Percentiles rank a stretch among this genome's conserved stretches.
Evolutionary conservation across 139 green algal genomes (phyloP).

Genomic region (Chlorella sp.): DNA sequence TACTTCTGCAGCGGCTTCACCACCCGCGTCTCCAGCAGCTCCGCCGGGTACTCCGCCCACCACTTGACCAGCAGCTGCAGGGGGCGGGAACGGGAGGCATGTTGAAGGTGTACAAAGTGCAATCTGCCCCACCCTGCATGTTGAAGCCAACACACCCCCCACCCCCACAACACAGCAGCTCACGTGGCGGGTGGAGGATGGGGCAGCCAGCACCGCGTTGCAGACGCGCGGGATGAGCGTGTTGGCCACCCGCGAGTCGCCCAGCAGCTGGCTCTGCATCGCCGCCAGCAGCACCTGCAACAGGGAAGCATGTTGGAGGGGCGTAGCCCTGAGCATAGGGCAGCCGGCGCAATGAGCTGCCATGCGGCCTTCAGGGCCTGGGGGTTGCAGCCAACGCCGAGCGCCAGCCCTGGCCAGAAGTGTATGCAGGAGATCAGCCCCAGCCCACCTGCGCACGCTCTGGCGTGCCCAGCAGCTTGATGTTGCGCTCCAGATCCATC

Average conservation of each 20-base stretch:
- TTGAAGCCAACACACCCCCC: background rate
- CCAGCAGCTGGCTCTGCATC: slow-evolving; percentile 79
- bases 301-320: background rate
- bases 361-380: no score
- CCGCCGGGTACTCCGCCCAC: slow-evolving; percentile 83
- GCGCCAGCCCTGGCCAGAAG: background rate
- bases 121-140: background rate
- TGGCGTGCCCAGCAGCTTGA: slow-evolving; percentile 73
- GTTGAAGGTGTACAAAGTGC: background rate
- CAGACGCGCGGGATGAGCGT: slow-evolving; percentile 81
- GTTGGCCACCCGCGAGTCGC: slow-evolving; percentile 65
- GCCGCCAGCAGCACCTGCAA: slow-evolving; percentile 79
- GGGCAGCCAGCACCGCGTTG: slow-evolving; percentile 71
- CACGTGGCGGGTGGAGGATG: slow-evolving; percentile 65
- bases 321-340: background rate
- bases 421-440: background rate
- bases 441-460: slow-evolving; percentile 67
- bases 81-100: background rate
- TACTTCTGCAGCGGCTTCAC: slow-evolving; percentile 77
- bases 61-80: slow-evolving; percentile 83
- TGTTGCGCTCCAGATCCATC: slow-evolving; percentile 74
- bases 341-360: background rate
- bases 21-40: slow-evolving; percentile 71
- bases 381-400: background rate
- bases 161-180: background rate